Evolutionary conservation across 2,329 filamentous ascomycete genomes (phyloP).

Genomic region (Aspergillus amoenus): DNA sequence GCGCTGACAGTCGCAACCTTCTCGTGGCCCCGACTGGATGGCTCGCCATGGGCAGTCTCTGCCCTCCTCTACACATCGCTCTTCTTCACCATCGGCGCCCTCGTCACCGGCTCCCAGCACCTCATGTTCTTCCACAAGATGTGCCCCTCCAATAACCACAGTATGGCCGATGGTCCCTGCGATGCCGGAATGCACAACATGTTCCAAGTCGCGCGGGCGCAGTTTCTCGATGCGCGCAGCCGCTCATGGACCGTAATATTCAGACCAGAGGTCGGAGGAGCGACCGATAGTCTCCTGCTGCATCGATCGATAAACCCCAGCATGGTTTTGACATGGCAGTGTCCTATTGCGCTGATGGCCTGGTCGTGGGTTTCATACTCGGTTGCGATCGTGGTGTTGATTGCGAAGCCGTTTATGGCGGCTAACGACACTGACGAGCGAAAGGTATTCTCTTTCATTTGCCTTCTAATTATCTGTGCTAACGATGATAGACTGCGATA

Average conservation of each 20-base stretch:
- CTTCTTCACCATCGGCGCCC: neutral
- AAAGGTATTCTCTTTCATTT: neutral
- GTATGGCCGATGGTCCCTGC: neutral
- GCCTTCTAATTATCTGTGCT: neutral
- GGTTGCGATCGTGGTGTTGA: neutral
- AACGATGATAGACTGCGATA: neutral
- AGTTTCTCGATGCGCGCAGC: neutral
- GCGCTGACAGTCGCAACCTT: neutral
- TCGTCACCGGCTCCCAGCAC: neutral
- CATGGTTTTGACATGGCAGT: neutral
- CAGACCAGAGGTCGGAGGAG: neutral
- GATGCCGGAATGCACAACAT: neutral
- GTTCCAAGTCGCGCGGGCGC: neutral
- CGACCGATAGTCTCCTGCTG: neutral
- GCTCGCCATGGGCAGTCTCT: neutral
- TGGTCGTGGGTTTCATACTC: neutral
- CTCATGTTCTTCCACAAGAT: neutral
- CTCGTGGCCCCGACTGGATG: neutral
- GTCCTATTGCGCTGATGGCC: neutral
- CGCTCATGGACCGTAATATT: neutral
- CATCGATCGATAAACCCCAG: neutral
- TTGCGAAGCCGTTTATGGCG: neutral
- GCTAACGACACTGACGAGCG: neutral
- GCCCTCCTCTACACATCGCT: neutral
- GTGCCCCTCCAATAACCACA: neutral